Conservation (phyloP, 768 basidiomycete genomes). For the Leccinum rimulosum region DNA sequence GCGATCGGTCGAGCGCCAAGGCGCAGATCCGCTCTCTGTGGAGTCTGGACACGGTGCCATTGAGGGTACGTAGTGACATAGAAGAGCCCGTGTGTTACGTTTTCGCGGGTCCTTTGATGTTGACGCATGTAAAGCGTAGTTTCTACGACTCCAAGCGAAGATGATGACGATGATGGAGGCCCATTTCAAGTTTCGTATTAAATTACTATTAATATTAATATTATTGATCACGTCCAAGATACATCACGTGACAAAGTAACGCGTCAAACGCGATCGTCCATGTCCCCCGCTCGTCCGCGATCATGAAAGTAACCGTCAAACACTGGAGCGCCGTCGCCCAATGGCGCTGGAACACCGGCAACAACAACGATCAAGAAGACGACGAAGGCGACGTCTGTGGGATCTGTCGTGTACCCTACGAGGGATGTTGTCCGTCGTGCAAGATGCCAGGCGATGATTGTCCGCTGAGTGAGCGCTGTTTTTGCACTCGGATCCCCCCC, state of each 20-base stretch:
- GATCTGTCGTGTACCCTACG: slow-evolving; percentile 88
- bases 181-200: too few relatives aligned
- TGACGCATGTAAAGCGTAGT: too few relatives aligned
- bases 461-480: slow-evolving; percentile 66
- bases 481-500: neutral
- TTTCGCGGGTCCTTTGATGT: too few relatives aligned
- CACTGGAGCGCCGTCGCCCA: slow-evolving; percentile 86
- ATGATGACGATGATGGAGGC: too few relatives aligned
- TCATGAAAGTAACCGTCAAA: slow-evolving; percentile 78
- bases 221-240: too few relatives aligned
- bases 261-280: neutral
- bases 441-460: slow-evolving; percentile 97
- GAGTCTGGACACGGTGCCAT: neutral
- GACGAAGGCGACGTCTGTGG: slow-evolving; percentile 73
- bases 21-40: too few relatives aligned
- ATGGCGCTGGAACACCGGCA: slow-evolving; percentile 78
- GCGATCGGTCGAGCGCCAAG: neutral
- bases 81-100: too few relatives aligned
- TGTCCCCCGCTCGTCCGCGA: neutral
- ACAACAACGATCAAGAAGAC: slow-evolving; percentile 34
- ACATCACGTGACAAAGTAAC: neutral
- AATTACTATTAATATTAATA: too few relatives aligned
- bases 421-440: slow-evolving; percentile 94
- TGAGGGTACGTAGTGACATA: neutral
- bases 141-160: too few relatives aligned